These are phyloP conservation scores for Porogramme epimiltina DNA, from an alignment of 1,284 basidiomycete species.

Conservation along the genomic window DNA sequence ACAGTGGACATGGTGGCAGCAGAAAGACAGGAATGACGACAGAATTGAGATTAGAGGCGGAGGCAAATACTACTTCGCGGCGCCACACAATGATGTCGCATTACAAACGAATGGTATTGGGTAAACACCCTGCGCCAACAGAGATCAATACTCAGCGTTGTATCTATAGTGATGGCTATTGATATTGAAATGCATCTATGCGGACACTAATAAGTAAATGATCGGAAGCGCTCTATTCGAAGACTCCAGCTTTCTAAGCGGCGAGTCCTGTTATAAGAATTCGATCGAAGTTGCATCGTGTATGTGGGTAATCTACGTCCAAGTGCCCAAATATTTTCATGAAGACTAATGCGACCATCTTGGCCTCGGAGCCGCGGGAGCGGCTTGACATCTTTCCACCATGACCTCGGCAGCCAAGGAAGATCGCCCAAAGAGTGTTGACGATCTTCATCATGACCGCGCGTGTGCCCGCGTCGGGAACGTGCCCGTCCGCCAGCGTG, in stretches of 20 bases:
- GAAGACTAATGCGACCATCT: not conserved
- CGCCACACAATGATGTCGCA: slow-evolving; percentile 12
- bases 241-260: too few species aligned
- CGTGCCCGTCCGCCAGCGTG: slow-evolving; percentile 17
- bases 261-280: too few species aligned
- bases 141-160: too few species aligned
- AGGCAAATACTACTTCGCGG: slow-evolving; percentile 22
- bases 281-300: too few species aligned
- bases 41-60: not conserved
- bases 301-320: too few species aligned
- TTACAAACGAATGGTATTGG: too few species aligned
- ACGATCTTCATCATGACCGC: slow-evolving; percentile 18
- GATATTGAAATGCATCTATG: too few species aligned
- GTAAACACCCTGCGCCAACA: too few species aligned
- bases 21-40: not conserved
- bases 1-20: slow-evolving; percentile 20
- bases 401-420: slow-evolving; percentile 17
- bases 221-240: too few species aligned
- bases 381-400: slow-evolving; percentile 10
- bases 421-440: slow-evolving; percentile 15
- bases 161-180: too few species aligned
- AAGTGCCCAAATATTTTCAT: slow-evolving; percentile 1
- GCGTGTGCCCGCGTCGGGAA: slow-evolving; percentile 7
- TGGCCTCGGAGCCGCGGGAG: not conserved
- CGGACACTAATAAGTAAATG: too few species aligned